phyloP scores from a whole-genome alignment of 768 basidiomycete genomes.

The Tephrocybe sp. region DNA sequence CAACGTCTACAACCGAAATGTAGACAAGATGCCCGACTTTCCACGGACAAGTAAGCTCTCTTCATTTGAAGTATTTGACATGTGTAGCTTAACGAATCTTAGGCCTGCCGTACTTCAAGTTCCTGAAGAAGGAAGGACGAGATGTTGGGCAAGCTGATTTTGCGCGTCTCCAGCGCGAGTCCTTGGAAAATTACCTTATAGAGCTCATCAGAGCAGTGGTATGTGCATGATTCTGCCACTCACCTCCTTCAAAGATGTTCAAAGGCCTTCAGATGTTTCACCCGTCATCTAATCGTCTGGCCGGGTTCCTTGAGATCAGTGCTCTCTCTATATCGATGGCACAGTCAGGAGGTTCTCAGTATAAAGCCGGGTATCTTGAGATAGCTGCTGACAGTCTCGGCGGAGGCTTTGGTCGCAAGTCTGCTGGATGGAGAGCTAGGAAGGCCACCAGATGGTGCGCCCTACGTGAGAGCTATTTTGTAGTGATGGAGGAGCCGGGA shows the following conservation, averaged over 20 bases:
- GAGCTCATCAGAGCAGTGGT: constrained; percentile 88
- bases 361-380: constrained; percentile 85
- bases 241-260: neutral
- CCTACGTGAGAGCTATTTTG: constrained; percentile 89
- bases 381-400: constrained; percentile 54
- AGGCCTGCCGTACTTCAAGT: constrained; percentile 92
- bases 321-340: constrained; percentile 83
- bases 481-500: constrained; percentile 83
- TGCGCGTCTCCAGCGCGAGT: constrained; percentile 78
- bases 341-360: constrained; percentile 79
- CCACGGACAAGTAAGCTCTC: constrained; percentile 67
- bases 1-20: constrained; percentile 73
- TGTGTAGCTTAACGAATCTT: constrained; percentile 2
- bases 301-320: constrained; percentile 90
- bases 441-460: constrained; percentile 86
- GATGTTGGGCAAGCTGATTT: constrained; percentile 70
- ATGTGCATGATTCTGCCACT: constrained; percentile 25
- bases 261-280: constrained; percentile 80
- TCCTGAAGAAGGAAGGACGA: constrained; percentile 66
- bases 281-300: constrained; percentile 85
- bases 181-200: constrained; percentile 86
- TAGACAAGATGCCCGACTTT: constrained; percentile 87
- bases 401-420: constrained; percentile 66
- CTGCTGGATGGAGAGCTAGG: constrained; percentile 55
- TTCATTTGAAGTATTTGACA: neutral